phyloP scores from a whole-genome alignment of 2,329 filamentous ascomycete genomes.

The Lecanicillium sp. region DNA sequence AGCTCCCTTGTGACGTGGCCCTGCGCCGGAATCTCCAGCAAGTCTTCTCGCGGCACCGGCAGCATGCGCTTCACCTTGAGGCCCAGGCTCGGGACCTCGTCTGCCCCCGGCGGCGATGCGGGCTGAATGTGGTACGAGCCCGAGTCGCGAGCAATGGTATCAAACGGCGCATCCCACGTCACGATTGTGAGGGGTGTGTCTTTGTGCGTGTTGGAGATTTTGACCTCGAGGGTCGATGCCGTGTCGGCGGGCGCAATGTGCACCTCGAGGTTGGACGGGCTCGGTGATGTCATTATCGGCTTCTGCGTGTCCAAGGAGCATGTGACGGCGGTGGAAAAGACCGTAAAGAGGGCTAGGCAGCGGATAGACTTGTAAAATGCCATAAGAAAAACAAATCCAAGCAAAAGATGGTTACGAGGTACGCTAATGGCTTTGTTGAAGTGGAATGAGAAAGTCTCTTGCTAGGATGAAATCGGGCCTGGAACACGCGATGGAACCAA shows the following conservation, averaged over 20 bases:
- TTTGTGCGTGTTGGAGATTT: not conserved
- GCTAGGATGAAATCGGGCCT: too few species aligned
- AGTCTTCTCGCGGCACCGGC: not conserved
- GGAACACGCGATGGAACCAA: too few species aligned
- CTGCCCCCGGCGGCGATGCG: not conserved
- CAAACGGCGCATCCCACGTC: slow-evolving; percentile 1
- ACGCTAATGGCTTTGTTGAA: too few species aligned
- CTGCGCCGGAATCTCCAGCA: not conserved
- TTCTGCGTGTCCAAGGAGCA: not conserved
- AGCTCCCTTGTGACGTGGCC: not conserved
- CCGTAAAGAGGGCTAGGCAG: not conserved
- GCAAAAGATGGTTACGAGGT: too few species aligned
- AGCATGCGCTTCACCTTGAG: slow-evolving; percentile 2
- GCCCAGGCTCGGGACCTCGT: not conserved
- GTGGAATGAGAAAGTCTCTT: too few species aligned
- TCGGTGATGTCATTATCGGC: slow-evolving; percentile 1
- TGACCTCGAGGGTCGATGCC: not conserved
- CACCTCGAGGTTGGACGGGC: not conserved
- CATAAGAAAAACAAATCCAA: not conserved
- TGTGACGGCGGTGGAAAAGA: not conserved
- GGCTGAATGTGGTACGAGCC: not conserved
- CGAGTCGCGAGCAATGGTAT: not conserved
- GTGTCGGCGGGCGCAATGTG: not conserved
- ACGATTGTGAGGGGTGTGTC: not conserved
- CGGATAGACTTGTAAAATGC: not conserved